A percentile compares a stretch with the other conserved stretches of the same genome.
phyloP scores from a whole-genome alignment of 2,329 filamentous ascomycete genomes.

The Hypomyces rosellus region DNA sequence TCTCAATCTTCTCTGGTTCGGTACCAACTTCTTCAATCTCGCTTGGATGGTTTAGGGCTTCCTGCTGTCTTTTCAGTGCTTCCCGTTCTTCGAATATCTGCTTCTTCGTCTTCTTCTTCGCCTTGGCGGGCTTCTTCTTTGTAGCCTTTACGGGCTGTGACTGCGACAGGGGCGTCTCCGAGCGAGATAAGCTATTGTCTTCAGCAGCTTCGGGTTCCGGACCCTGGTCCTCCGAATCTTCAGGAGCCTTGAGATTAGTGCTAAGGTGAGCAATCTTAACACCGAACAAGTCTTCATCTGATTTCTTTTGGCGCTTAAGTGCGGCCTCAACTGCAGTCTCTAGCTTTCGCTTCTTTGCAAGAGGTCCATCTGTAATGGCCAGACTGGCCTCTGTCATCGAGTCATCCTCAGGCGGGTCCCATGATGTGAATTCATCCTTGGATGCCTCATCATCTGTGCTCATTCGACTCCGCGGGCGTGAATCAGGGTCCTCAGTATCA shows the following conservation, averaged over 20 bases:
- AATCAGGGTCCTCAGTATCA: conserved; percentile 83
- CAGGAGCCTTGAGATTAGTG: conserved; percentile 39
- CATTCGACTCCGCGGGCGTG: conserved; percentile 70
- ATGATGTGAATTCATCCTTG: conserved; percentile 43
- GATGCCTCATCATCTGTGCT: conserved; percentile 52
- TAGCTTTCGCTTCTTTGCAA: conserved; percentile 66
- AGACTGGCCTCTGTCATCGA: conserved; percentile 69
- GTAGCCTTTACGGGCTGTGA: conserved; percentile 39
- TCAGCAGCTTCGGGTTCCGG: conserved; percentile 41
- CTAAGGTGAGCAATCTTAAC: conserved; percentile 51
- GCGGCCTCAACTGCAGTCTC: conserved; percentile 59
- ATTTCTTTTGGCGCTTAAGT: conserved; percentile 75
- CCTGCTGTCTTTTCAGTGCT: conserved; percentile 51
- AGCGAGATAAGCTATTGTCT: conserved; percentile 35
- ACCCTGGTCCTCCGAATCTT: conserved; percentile 45
- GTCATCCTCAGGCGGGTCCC: conserved; percentile 52
- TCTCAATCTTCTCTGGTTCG: conserved; percentile 25
- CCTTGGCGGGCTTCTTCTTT: conserved; percentile 50
- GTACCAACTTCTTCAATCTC: conserved; percentile 36
- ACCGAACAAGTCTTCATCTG: conserved; percentile 71
- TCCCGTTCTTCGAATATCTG: conserved; percentile 64
- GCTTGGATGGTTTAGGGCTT: conserved; percentile 33
- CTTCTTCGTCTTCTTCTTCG: conserved; percentile 74
- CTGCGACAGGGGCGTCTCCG: conserved; percentile 40
- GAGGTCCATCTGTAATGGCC: conserved; percentile 50